phyloP scores from a whole-genome alignment of 306 rosid genomes.

The Cercis canadensis region DNA sequence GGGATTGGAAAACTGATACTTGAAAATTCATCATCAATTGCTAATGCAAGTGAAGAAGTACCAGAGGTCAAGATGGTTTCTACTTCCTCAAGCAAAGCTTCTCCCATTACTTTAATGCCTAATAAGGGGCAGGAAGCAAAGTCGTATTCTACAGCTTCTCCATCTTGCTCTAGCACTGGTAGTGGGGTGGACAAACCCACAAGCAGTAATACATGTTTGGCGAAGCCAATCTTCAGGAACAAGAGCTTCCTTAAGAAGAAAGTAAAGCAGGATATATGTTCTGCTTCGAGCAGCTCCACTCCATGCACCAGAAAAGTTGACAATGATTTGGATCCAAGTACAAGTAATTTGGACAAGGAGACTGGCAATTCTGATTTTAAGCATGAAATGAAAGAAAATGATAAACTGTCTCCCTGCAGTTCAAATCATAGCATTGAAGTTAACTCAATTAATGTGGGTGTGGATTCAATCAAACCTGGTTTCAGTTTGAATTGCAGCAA shows the following conservation, averaged over 20 bases:
- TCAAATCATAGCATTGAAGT: constrained; percentile 62
- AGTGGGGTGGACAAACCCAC: constrained; percentile 61
- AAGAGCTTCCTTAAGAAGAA: constrained; percentile 69
- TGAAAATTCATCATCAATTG: constrained; percentile 42
- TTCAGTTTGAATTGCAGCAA: constrained; percentile 54
- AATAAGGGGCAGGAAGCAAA: constrained; percentile 51
- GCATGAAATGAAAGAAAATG: constrained; percentile 54
- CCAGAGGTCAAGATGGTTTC: constrained; percentile 43
- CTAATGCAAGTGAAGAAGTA: constrained; percentile 45
- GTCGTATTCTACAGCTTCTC: constrained; percentile 50
- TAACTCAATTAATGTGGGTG: constrained; percentile 47
- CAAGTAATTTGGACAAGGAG: constrained; percentile 54
- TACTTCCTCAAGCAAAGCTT: constrained; percentile 48
- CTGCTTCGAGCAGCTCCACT: constrained; percentile 51
- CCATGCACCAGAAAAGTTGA: constrained; percentile 40
- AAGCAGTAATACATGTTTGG: constrained; percentile 58
- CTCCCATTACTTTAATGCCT: constrained; percentile 41
- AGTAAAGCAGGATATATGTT: constrained; percentile 61
- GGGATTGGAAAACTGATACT: constrained; percentile 42
- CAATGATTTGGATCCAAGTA: constrained; percentile 49
- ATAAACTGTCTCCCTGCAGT: constrained; percentile 59
- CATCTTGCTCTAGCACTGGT: constrained; percentile 49
- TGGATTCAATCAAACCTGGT: constrained; percentile 56
- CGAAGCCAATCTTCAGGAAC: constrained; percentile 66
- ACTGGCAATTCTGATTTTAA: constrained; percentile 43